phyloP scores from a whole-genome alignment of 2,329 filamentous ascomycete genomes.

The Elsinoe fawcettii region DNA sequence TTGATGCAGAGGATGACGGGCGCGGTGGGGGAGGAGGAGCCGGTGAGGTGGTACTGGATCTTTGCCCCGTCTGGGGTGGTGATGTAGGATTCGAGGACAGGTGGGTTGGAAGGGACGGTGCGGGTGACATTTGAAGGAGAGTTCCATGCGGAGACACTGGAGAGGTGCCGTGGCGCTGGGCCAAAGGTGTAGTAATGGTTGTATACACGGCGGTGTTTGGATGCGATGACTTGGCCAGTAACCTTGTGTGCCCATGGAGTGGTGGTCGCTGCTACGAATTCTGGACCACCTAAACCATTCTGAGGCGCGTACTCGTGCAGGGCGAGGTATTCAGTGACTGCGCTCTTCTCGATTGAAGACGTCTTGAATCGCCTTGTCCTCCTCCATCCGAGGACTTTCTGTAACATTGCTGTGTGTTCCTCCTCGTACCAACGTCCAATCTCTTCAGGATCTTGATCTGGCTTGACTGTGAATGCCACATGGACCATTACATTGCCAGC shows the following conservation, averaged over 20 bases:
- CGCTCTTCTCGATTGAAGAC: constrained; percentile 50
- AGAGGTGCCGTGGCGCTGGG: constrained; percentile 61
- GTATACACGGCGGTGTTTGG: constrained; percentile 55
- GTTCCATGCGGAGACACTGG: constrained; percentile 49
- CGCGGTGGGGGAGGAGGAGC: constrained; percentile 56
- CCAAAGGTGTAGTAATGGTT: constrained; percentile 74
- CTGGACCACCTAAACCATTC: constrained; percentile 59
- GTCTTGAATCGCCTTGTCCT: constrained; percentile 64
- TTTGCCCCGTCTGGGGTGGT: constrained; percentile 59
- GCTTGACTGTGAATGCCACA: constrained; percentile 52
- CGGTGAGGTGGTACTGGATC: constrained; percentile 69
- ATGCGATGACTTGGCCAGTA: constrained; percentile 50
- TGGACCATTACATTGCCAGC: constrained; percentile 55
- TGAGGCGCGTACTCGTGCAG: constrained; percentile 64
- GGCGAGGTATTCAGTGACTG: constrained; percentile 51
- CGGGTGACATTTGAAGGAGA: constrained; percentile 49
- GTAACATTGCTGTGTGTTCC: constrained; percentile 64
- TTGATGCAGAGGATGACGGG: constrained; percentile 71
- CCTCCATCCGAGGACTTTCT: constrained; percentile 70
- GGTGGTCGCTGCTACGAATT: constrained; percentile 54
- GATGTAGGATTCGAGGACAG: constrained; percentile 58
- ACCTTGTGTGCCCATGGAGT: constrained; percentile 57
- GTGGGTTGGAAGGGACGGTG: constrained; percentile 40
- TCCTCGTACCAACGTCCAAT: constrained; percentile 64
- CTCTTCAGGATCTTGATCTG: constrained; percentile 47